A percentile compares a stretch with the other conserved stretches of the same genome.
phyloP scores from a whole-genome alignment of 257 asterid genomes.

The Knoxia roxburghii region DNA sequence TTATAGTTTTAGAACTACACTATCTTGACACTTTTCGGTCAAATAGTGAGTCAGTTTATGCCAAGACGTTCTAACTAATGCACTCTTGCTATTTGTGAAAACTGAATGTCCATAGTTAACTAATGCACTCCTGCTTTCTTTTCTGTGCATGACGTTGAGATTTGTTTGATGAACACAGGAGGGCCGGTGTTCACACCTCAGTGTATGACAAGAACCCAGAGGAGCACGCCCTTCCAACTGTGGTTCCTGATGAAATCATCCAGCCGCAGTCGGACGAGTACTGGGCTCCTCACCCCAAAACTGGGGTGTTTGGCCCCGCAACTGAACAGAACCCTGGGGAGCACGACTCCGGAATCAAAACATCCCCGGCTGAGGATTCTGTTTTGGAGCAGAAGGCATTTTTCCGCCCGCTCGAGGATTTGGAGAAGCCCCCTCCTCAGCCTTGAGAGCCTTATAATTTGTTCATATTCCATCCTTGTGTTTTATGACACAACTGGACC shows the following conservation, averaged over 20 bases:
- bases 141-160: too few species aligned
- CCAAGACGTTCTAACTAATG: too few species aligned
- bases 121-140: too few species aligned
- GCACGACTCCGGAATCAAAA: constrained; percentile 12
- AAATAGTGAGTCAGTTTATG: too few species aligned
- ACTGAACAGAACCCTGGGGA: constrained; percentile 33
- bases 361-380: constrained; percentile 24
- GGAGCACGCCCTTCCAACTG: constrained; percentile 37
- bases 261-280: constrained; percentile 38
- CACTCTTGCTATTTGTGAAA: too few species aligned
- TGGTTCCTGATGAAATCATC: constrained; percentile 61
- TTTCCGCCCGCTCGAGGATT: constrained; percentile 78
- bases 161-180: constrained; percentile 39
- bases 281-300: constrained; percentile 86
- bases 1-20: too few species aligned
- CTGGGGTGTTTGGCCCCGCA: constrained; percentile 82
- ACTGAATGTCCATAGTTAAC: too few species aligned
- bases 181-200: constrained; percentile 59
- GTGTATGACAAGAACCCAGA: constrained; percentile 80
- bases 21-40: too few species aligned
- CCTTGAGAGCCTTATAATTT: constrained; percentile 23
- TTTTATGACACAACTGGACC: too few species aligned
- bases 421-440: constrained; percentile 59
- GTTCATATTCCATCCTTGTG: background rate
- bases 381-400: constrained; percentile 79